A percentile compares a stretch with the other conserved stretches of the same genome.
phyloP scores from a whole-genome alignment of 2,329 filamentous ascomycete genomes.

The Colletotrichum lindemuthianum region DNA sequence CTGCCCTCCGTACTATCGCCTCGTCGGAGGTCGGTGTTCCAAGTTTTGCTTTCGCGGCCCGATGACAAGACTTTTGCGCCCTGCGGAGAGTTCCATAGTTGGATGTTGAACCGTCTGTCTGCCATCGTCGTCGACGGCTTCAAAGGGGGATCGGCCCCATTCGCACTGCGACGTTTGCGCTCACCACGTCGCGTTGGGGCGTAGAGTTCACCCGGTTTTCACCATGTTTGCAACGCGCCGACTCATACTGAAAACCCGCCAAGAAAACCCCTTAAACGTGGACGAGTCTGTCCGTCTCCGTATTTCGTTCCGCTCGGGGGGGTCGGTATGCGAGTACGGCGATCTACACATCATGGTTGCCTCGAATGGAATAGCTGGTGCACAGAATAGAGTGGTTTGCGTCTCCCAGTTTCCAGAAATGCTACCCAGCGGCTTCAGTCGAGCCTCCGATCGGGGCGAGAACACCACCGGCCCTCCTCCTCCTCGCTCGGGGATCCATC shows the following conservation, averaged over 20 bases:
- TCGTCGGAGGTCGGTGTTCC: too few species aligned
- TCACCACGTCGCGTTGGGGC: neutral
- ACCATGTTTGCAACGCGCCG: constrained; percentile 9
- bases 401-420: neutral
- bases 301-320: constrained; percentile 12
- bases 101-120: too few species aligned
- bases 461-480: neutral
- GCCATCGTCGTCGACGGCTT: too few species aligned
- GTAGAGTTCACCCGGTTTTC: too few species aligned
- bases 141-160: neutral
- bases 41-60: too few species aligned
- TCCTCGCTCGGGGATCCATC: neutral
- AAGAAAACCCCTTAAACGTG: constrained; percentile 8
- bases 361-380: too few species aligned
- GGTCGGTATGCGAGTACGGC: constrained; percentile 4
- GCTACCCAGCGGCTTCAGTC: constrained; percentile 1
- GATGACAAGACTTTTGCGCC: too few species aligned
- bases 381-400: too few species aligned
- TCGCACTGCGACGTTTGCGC: constrained; percentile 8
- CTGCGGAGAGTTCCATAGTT: too few species aligned
- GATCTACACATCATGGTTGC: neutral
- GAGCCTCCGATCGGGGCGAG: constrained; percentile 4
- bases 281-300: constrained; percentile 13
- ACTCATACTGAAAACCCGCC: constrained; percentile 16
- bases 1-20: too few species aligned